Evolutionary conservation across 2,329 filamentous ascomycete genomes (phyloP), one percentile per base, ranked within the genome.

Genomic region (Sarocladiaceae sp.): DNA sequence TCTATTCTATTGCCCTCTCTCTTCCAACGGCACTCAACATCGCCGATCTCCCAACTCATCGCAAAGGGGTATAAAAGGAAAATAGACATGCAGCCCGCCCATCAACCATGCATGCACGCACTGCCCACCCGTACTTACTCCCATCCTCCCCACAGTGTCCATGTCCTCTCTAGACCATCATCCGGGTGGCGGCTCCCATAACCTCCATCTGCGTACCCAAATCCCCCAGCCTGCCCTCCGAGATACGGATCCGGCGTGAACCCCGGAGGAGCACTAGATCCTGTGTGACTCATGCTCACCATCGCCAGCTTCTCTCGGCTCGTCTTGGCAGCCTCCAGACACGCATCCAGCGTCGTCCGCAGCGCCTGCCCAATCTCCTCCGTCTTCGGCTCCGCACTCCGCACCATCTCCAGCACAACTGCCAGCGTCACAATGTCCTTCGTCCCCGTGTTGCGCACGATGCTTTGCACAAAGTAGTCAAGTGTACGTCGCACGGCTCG

Each of bases 391-490:
- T 74, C 69, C 1, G 58, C 53, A 5, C 53, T 63, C 45, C 64
- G 64, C 23, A 72, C 72, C 9, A 65, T 68, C 47, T 70, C 61
- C 40, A 76, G 58, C 21, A 74, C 72, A 1, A 73, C 60, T 3
- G 67, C 60, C n/a, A 77, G 57, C 32, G 66, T 67, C 6, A 76
- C 55, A 10, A 76, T 65, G 44, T 76, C 73, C 54, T 74, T 70
- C 18, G 72, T 57, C 10, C 19, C 40, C 45, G 76, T 72, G 29
- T 67, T 67, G n/a, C 68, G 68, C 33, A 67, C 69, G 33, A 74
- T 69, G 47, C 69, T 63, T 33, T 58, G 60, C 29, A 72, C 62
- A 35, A 74, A 61, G 11, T 66, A 60, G 20, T 73, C 68, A 12
- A 76, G 51, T 3, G 68, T 64, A 45, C 66, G 70, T 52, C 74